Base-by-base conservation (phyloP, 805 yeast species). In the Starmerella bacillaris region DNA sequence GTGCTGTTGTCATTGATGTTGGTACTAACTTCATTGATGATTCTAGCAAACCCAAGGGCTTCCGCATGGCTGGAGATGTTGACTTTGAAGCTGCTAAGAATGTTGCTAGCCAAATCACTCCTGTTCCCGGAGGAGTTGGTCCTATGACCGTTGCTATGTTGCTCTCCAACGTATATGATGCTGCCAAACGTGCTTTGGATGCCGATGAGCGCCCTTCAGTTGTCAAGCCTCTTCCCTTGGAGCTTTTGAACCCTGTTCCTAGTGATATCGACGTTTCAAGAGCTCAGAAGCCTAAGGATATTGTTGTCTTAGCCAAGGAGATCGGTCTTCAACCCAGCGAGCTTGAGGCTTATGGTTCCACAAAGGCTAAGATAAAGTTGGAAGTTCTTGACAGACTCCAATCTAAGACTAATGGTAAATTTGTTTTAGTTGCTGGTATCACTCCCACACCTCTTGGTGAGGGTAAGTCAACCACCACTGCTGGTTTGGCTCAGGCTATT, bases 131-230 rank as follows among this genome's bases (percentile, higher is more conserved):
- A 54, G 96, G 96, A 49, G 96, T 86, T 43, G 98, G 98, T 27
- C 98, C 98, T 44, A 86, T 86, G 96, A 86, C 98, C 19, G 95
- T 86, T 32, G 94, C 94, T 27, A 83, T 84, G 94, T 70, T 86
- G 41, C 68, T 84, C 42, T 69, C 76, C 44, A 86, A 89, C 51
- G 86, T 86, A 8, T 63, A 73, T 38, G 66, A 69, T 44, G 80
- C 94, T 34, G 93, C 96, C 16, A 65, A 75, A 48, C 60, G 68
- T 36, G 39, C 42, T 15, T 35, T 40, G 29, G 50, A 48, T 20
- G 45, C 49, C 18, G 52, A 53, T 22, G 51, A 55, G 53, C 61
- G 63, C 51, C 56, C 62, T 51, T 61, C 68, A 47, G 56, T 59
- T 40, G 58, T 68, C 50, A 56, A 56, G 41, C 78, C 82, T 16